Base-by-base conservation (phyloP, 352 stramenopile species). In the Thalassiosira livingstoniorum region DNA sequence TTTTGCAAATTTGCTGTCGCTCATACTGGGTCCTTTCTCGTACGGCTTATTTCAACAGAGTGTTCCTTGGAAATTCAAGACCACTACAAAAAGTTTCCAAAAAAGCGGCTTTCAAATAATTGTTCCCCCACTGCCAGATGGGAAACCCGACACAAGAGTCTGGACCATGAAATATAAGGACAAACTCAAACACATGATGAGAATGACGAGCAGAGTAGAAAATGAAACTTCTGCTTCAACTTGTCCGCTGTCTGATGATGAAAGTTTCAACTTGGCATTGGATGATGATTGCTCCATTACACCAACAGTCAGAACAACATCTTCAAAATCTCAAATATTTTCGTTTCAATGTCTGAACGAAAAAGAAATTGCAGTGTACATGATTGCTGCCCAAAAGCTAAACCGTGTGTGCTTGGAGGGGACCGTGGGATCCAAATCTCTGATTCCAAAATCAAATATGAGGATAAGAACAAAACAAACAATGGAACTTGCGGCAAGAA, bases 11-110 rank as follows among this genome's bases (percentile, higher is more conserved):
- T n/a, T 29, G 10, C 51, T 58, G 4, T 58, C 23, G 10, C 4
- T 27, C 7, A 29, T 58, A 10, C 21, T 51, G 21, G 21, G 10
- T 10, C 42, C 42, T 51, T 51, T 51, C 10, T 18, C 42, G 21
- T 21, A 51, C 42, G n/a, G n/a, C n/a, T n/a, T n/a, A n/a, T n/a
- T n/a, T 51, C 21, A 51, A 51, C 4, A 62, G 51, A 25, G 10
- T 53, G 67, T 76, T 25, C 67, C 53, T 7, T 76, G 67, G 67
- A 47, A 34, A 32, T 76, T 76, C 39, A 76, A 76, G 43, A 58
- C 11, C 57, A 37, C 32, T 47, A 47, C 57, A 29, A 67, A 63
- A 42, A 62, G 53, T 5, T 31, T 63, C 21, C 35, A 58, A 18
- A 67, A 76, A 3, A 37, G 67, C 31, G 42, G 21, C 23, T 76